Evolutionary conservation across 176 grass and related monocot species (phyloP).

Genomic region (Juncus effusus): DNA sequence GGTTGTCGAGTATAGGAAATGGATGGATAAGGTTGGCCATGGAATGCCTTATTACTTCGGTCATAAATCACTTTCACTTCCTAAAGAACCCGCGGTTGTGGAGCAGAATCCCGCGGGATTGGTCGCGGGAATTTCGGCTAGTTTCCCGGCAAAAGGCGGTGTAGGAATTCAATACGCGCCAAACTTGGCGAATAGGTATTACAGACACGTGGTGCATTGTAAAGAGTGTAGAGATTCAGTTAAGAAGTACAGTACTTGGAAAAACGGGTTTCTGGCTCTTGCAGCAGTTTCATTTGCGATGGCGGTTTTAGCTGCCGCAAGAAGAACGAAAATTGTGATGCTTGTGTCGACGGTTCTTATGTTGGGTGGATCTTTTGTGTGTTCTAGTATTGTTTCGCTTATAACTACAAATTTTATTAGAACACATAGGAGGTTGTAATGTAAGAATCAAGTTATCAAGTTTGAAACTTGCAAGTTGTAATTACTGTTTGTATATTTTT

Average conservation of each 20-base stretch:
- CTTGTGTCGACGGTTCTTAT: conserved; percentile 46
- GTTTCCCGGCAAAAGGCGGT: conserved; percentile 77
- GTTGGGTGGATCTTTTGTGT: conserved; percentile 40
- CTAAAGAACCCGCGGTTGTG: conserved; percentile 55
- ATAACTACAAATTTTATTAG: conserved; percentile 86
- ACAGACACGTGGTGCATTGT: conserved; percentile 92
- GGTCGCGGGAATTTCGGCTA: conserved; percentile 56
- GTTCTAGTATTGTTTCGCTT: conserved; percentile 43
- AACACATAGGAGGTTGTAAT: conserved; percentile 63
- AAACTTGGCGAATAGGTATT: conserved; percentile 79
- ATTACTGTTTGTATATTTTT: not conserved
- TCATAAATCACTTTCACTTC: conserved; percentile 49
- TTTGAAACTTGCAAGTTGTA: too few species aligned
- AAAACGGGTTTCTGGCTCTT: conserved; percentile 37
- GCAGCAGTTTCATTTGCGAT: conserved; percentile 33
- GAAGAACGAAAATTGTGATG: conserved; percentile 26
- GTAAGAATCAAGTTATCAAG: not conserved
- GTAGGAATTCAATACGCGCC: conserved; percentile 56
- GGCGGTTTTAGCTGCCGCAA: conserved; percentile 42
- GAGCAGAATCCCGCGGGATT: conserved; percentile 75
- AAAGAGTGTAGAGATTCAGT: conserved; percentile 52
- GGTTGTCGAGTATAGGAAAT: conserved; percentile 90
- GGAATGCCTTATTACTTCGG: conserved; percentile 99
- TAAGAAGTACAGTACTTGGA: conserved; percentile 43
- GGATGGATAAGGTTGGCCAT: conserved; percentile 82